phyloP scores from a whole-genome alignment of 371 early-diverging fungal genomes.

The Syncephalis plumigaleata region DNA sequence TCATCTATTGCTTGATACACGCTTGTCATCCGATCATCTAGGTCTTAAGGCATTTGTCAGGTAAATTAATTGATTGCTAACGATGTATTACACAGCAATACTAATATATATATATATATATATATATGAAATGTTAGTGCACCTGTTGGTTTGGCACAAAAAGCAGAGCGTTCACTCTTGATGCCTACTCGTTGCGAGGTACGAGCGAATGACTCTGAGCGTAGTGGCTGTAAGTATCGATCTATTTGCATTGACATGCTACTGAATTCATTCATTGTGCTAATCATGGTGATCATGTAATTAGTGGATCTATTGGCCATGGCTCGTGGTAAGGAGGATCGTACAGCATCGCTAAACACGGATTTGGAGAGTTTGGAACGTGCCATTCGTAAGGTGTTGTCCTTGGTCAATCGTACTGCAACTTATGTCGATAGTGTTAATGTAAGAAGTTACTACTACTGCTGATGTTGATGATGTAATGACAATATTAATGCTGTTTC shows the following conservation, averaged over 20 bases:
- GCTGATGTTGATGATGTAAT: too few relatives aligned
- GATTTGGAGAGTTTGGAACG: conserved; percentile 84
- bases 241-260: conserved; percentile 2
- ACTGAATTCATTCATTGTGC: too few relatives aligned
- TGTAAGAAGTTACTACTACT: too few relatives aligned
- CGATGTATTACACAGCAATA: too few relatives aligned
- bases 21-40: conserved; percentile 45
- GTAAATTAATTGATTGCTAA: conserved; percentile 13
- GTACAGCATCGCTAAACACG: conserved; percentile 39
- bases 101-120: not conserved
- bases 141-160: conserved; percentile 46
- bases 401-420: conserved; percentile 71
- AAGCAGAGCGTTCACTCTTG: conserved; percentile 64
- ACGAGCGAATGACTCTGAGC: conserved; percentile 74
- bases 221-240: conserved; percentile 55
- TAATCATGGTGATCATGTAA: too few relatives aligned
- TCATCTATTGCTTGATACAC: conserved; percentile 75
- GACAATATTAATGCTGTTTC: too few relatives aligned
- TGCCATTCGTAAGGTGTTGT: conserved; percentile 54
- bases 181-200: conserved; percentile 73
- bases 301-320: conserved; percentile 61
- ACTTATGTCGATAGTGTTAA: conserved; percentile 68
- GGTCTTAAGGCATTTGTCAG: conserved; percentile 58
- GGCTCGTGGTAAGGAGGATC: conserved; percentile 27
- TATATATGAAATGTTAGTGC: conserved; percentile 19